These are phyloP conservation scores for Friedmanniomyces simplex DNA, from an alignment of 495 filamentous ascomycete genomes.

Conservation along the genomic window DNA sequence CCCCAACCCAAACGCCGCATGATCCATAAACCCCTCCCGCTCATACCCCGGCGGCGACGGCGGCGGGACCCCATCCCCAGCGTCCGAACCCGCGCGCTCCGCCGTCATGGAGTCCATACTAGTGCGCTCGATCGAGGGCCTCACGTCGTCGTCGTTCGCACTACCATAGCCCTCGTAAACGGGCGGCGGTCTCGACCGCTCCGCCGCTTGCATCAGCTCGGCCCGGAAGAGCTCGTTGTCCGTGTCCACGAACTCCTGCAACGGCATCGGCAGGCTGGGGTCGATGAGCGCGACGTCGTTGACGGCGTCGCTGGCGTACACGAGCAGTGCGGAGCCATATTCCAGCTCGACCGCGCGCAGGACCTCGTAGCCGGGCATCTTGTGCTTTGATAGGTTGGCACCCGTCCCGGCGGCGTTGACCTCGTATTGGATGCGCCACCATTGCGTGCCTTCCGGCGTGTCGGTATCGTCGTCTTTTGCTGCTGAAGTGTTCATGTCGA, in stretches of 20 bases:
- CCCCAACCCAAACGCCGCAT: constrained; percentile 9
- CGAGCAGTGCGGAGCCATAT: constrained; percentile 10
- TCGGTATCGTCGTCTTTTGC: constrained; percentile 1
- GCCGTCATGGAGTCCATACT: constrained; percentile 4
- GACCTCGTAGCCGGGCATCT: constrained; percentile 16
- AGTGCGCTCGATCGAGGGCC: neutral
- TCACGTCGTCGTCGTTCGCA: neutral
- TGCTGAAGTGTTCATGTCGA: neutral
- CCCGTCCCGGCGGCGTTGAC: neutral
- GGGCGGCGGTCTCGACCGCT: neutral
- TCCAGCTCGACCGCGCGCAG: constrained; percentile 22
- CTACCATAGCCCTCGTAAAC: neutral
- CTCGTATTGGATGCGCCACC: constrained; percentile 21
- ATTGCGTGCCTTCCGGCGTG: constrained; percentile 14
- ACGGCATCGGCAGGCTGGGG: neutral
- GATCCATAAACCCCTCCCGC: neutral
- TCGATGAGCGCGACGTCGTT: constrained; percentile 4
- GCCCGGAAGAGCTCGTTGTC: constrained; percentile 12
- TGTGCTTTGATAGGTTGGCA: neutral
- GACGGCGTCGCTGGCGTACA: constrained; percentile 17
- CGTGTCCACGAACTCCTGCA: constrained; percentile 10
- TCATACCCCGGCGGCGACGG: neutral
- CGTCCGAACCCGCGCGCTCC: neutral
- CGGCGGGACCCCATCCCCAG: neutral
- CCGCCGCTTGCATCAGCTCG: neutral